Evolutionary conservation across 495 filamentous ascomycete genomes (phyloP), one percentile per base, ranked within the genome.

Genomic region (Talaromyces thailandensis): DNA sequence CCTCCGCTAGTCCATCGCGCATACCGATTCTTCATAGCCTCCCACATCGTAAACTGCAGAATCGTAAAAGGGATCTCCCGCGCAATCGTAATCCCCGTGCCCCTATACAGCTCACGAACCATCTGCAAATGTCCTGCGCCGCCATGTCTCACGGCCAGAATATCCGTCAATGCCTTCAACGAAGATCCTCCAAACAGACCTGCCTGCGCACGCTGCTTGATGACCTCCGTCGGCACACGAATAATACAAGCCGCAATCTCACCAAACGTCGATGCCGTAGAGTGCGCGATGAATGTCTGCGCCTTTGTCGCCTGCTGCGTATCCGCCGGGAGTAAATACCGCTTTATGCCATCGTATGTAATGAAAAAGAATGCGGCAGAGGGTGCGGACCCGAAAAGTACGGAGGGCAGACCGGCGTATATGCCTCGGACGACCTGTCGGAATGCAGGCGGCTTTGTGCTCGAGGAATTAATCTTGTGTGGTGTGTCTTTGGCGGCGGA

Each of bases 341-440:
- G 75, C 71, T 97, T 98, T 48, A 88, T 79, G 57, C 83, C 77
- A 71, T 98, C 94, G 77, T 98, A 98, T 62, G 92, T 95, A 71
- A 91, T 89, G 84, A 98, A 98, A 84, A 98, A 98, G 65, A 96
- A 91, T 48, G 94, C 93, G 6, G 94, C 94, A n/a, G 92, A 92
- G 6, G 94, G 94, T 0, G 95, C 95, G 37, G 92, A 96, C 48
- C 89, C 89, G 58, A 87, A 82, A 51, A 83, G 68, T n/a, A 89
- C 76, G 29, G 85, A 86, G 6, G 88, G 83, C 25, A 90, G 74
- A 31, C 82, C 84, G 56, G 86, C 88, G 31, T 88, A 88, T 45
- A 86, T 75, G 11, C 88, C 87, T 60, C 94, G 94, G 67, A 97
- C 85, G 31, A 77, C 75, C 64, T 78, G 75, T 35, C 72, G 71